Evolutionary conservation across 768 basidiomycete species (phyloP).

Genomic region (Mycena kentingensis): DNA sequence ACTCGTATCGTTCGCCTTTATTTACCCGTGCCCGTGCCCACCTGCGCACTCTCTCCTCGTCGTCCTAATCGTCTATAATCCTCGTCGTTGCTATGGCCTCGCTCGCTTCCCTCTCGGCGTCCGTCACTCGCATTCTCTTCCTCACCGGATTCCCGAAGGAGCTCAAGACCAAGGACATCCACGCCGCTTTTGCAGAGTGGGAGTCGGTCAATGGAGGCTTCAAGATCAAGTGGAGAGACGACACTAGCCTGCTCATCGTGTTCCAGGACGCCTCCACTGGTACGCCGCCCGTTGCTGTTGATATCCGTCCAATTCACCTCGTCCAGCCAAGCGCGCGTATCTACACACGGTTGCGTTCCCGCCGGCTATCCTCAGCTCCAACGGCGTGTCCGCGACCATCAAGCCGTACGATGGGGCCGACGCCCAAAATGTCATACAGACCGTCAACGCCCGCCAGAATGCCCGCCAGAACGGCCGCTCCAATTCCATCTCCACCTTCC

Average conservation of each 20-base stretch:
- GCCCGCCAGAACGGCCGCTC: conserved; percentile 72
- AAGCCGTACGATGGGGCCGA: conserved; percentile 94
- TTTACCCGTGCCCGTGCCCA: conserved; percentile 22
- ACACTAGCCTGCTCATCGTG: conserved; percentile 92
- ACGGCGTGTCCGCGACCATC: conserved; percentile 62
- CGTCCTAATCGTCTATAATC: conserved; percentile 28
- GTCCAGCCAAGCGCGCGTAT: conserved; percentile 90
- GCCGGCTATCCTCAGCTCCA: conserved; percentile 66
- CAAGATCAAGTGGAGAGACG: conserved; percentile 99
- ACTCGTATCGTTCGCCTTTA: conserved; percentile 1
- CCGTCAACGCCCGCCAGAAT: conserved; percentile 73
- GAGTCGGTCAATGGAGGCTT: conserved; percentile 87
- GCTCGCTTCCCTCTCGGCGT: conserved; percentile 84
- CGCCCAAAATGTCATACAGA: conserved; percentile 82
- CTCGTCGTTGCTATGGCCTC: conserved; percentile 57
- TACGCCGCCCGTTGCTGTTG: conserved; percentile 47
- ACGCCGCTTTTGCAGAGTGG: conserved; percentile 87
- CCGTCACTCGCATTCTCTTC: conserved; percentile 92
- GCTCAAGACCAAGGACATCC: conserved; percentile 97
- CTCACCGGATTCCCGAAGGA: conserved; percentile 92
- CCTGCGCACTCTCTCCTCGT: conserved; percentile 26
- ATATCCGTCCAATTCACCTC: conserved; percentile 7
- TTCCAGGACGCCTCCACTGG: conserved; percentile 89
- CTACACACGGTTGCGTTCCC: conserved; percentile 85
- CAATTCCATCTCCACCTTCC: conserved; percentile 65